These are phyloP conservation scores for Paragyromitra xinjiangensis DNA, from an alignment of 495 filamentous ascomycete genomes.

Conservation along the genomic window DNA sequence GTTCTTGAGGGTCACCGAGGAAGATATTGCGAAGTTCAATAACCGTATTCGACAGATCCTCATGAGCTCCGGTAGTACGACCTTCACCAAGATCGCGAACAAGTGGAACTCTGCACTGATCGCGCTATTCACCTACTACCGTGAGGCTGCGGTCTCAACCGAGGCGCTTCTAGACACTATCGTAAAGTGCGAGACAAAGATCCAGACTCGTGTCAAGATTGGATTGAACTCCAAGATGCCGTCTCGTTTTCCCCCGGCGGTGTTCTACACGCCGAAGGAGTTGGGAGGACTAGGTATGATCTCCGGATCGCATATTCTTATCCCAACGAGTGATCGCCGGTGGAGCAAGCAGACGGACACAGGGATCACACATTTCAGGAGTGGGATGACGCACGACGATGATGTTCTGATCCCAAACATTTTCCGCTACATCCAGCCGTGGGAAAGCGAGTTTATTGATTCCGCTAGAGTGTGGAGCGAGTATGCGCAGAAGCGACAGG, in stretches of 20 bases:
- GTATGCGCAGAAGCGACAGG: constrained; percentile 96
- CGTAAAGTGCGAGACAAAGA: constrained; percentile 99
- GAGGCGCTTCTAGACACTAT: constrained; percentile 96
- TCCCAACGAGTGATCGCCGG: constrained; percentile 95
- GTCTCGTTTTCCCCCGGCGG: constrained; percentile 96
- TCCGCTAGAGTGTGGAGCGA: constrained; percentile 99
- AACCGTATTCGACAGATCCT: constrained; percentile 98
- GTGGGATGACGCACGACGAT: constrained; percentile 98
- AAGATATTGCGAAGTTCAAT: constrained; percentile 99
- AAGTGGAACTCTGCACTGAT: constrained; percentile 99
- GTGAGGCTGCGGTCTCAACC: constrained; percentile 97
- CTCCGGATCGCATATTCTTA: constrained; percentile 96
- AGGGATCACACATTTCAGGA: constrained; percentile 95
- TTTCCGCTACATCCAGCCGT: constrained; percentile 99
- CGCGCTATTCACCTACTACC: constrained; percentile 99
- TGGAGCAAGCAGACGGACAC: constrained; percentile 98
- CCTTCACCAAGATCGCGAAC: constrained; percentile 99
- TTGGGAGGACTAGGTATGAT: constrained; percentile 99
- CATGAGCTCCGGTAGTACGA: constrained; percentile 98
- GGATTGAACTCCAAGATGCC: constrained; percentile 99
- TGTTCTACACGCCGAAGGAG: constrained; percentile 99
- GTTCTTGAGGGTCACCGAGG: constrained; percentile 97
- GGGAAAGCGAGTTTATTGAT: constrained; percentile 99
- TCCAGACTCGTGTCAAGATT: constrained; percentile 99
- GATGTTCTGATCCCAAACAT: constrained; percentile 99